Percentiles rank a stretch among this genome's conserved stretches.
phyloP scores from a whole-genome alignment of 768 basidiomycete species.

The Russula sp. region DNA sequence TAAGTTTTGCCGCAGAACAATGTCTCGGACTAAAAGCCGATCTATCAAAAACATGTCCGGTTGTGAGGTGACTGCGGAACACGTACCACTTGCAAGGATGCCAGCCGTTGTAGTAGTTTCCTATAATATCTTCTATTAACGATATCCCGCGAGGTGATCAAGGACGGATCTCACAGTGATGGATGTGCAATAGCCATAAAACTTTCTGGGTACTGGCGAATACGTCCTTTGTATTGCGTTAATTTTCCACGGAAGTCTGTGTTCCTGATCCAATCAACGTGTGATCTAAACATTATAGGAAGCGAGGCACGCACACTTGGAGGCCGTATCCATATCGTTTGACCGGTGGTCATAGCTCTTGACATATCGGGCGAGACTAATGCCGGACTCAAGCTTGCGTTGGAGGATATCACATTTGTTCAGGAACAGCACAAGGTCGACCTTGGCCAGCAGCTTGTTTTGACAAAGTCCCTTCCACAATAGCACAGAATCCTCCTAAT shows the following conservation, averaged over 20 bases:
- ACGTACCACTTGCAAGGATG: slow-evolving; percentile 72
- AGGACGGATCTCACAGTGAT: slow-evolving; percentile 51
- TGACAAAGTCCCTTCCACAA: slow-evolving; percentile 72
- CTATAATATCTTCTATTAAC: slow-evolving; percentile 34
- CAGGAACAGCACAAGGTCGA: slow-evolving; percentile 75
- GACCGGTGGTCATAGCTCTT: slow-evolving; percentile 65
- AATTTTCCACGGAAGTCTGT: slow-evolving; percentile 69
- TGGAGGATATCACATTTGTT: slow-evolving; percentile 80
- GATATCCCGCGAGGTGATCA: slow-evolving; percentile 5
- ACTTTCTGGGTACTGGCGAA: slow-evolving; percentile 69
- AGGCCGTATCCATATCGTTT: slow-evolving; percentile 66
- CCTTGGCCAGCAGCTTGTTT: slow-evolving; percentile 65
- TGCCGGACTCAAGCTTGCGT: slow-evolving; percentile 60
- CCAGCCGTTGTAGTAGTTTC: slow-evolving; percentile 71
- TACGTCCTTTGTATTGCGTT: slow-evolving; percentile 74
- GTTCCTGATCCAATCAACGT: not conserved
- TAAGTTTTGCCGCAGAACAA: slow-evolving; percentile 29
- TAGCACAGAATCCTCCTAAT: slow-evolving; percentile 70
- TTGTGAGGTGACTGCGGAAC: not conserved
- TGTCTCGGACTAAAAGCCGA: slow-evolving; percentile 27
- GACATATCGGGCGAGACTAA: slow-evolving; percentile 63
- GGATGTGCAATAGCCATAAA: slow-evolving; percentile 75
- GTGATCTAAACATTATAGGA: not conserved
- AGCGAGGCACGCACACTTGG: slow-evolving; percentile 52
- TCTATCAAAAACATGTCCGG: slow-evolving; percentile 12